Percentiles rank a stretch among this genome's conserved stretches.
These are phyloP conservation scores for Rhododendron vialii DNA, from an alignment of 148 eudicot genomes.

Conservation along the genomic window DNA sequence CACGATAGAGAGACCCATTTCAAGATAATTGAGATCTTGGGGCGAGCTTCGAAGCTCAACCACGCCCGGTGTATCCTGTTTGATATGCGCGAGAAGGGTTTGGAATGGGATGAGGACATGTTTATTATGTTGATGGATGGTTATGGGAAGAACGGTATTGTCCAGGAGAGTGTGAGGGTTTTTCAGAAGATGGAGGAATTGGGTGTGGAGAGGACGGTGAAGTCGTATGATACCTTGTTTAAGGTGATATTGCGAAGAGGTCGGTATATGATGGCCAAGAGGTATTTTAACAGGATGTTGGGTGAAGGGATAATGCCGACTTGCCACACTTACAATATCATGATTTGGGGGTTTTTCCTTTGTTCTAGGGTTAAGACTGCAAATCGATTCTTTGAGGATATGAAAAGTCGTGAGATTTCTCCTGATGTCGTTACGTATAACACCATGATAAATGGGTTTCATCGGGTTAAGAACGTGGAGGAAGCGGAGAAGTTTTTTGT, in stretches of 20 bases:
- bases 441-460: conserved; percentile 73
- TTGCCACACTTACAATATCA: conserved; percentile 58
- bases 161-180: conserved; percentile 80
- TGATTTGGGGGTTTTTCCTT: conserved; percentile 93
- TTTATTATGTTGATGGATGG: conserved; percentile 75
- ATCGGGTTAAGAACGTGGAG: conserved; percentile 59
- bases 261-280: conserved; percentile 89
- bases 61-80: conserved; percentile 81
- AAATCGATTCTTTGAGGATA: conserved; percentile 75
- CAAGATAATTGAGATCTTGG: conserved; percentile 73
- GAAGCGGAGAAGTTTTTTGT: conserved; percentile 80
- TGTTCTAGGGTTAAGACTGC: conserved; percentile 56
- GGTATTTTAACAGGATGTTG: conserved; percentile 88
- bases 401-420: conserved; percentile 60
- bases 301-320: conserved; percentile 74
- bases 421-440: conserved; percentile 89
- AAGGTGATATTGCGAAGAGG: conserved; percentile 81
- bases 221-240: conserved; percentile 70
- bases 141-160: conserved; percentile 73
- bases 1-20: conserved; percentile 61
- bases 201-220: conserved; percentile 54
- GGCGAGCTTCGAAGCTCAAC: conserved; percentile 59
- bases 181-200: conserved; percentile 73
- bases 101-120: conserved; percentile 78
- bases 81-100: conserved; percentile 77